phyloP scores from a whole-genome alignment of 495 filamentous ascomycete genomes.

The Podospora pseudocomata region DNA sequence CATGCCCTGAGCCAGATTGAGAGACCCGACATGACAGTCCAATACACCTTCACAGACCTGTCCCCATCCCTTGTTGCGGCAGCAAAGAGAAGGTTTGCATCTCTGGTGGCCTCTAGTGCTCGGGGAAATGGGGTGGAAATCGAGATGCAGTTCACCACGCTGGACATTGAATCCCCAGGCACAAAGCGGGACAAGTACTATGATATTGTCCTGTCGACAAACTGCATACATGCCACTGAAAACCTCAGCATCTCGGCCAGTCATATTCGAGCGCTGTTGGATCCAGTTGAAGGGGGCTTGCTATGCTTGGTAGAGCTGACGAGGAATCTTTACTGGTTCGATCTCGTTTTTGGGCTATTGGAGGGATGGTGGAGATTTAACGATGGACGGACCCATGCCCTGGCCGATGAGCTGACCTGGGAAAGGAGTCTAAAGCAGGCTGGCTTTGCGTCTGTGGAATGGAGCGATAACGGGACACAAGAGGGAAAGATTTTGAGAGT shows the following conservation, averaged over 20 bases:
- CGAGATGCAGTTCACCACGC: conserved; percentile 41
- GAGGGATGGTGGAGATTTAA: conserved; percentile 55
- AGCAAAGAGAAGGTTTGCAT: conserved; percentile 43
- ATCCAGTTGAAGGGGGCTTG: conserved; percentile 37
- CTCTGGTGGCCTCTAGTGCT: conserved; percentile 33
- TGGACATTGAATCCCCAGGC: conserved; percentile 46
- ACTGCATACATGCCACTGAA: conserved; percentile 48
- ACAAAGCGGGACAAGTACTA: conserved; percentile 46
- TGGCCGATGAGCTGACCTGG: conserved; percentile 7
- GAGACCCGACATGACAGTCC: conserved; percentile 38
- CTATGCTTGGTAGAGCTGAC: conserved; percentile 38
- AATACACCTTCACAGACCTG: conserved; percentile 54
- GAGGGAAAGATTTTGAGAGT: conserved; percentile 24
- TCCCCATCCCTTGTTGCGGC: conserved; percentile 47
- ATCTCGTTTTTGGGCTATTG: conserved; percentile 50
- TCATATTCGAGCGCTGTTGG: conserved; percentile 33
- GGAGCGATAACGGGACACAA: conserved; percentile 40
- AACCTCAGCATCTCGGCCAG: conserved; percentile 29
- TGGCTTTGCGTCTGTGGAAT: conserved; percentile 36
- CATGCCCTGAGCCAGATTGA: conserved; percentile 22
- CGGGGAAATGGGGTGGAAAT: background rate
- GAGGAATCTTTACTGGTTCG: conserved; percentile 38
- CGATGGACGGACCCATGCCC: conserved; percentile 18
- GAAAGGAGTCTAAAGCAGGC: background rate
- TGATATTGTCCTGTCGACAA: conserved; percentile 51